Evolutionary conservation across 768 basidiomycete species (phyloP).

Genomic region (Auricularia heimuer): DNA sequence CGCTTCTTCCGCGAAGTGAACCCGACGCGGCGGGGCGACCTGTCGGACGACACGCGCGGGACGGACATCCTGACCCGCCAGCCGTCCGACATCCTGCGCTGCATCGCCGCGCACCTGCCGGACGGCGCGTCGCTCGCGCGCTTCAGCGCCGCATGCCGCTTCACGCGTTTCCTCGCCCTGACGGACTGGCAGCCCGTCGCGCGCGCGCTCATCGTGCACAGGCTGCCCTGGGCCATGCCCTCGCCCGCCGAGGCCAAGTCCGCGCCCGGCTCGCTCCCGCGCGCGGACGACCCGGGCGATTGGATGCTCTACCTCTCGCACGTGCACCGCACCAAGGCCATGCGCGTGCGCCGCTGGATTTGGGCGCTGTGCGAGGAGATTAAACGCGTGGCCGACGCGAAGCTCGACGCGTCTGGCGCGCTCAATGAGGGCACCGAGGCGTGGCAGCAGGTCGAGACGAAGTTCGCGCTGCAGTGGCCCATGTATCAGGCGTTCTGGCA

Average conservation of each 20-base stretch:
- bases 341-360: conserved; percentile 19
- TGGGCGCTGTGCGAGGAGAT: conserved; percentile 18
- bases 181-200: conserved; percentile 17
- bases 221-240: conserved; percentile 19
- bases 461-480: too few relatives aligned
- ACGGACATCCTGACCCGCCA: conserved; percentile 13
- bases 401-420: not conserved
- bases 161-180: conserved; percentile 16
- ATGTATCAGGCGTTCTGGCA: too few relatives aligned
- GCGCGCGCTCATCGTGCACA: conserved; percentile 14
- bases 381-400: conserved; percentile 3
- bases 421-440: too few relatives aligned
- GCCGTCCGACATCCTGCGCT: conserved; percentile 17
- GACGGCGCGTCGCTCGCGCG: conserved; percentile 12
- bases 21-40: conserved; percentile 7
- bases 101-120: conserved; percentile 16
- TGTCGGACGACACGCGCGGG: conserved; percentile 3
- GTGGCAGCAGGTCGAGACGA: too few relatives aligned
- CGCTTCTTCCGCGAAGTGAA: conserved; percentile 13
- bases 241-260: conserved; percentile 10
- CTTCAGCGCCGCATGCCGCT: conserved; percentile 19
- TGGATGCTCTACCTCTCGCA: conserved; percentile 20
- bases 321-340: conserved; percentile 16
- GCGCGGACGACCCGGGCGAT: conserved; percentile 13
- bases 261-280: not conserved